Conservation (phyloP, 2,329 filamentous ascomycete genomes). For the Cercospora sp. region DNA sequence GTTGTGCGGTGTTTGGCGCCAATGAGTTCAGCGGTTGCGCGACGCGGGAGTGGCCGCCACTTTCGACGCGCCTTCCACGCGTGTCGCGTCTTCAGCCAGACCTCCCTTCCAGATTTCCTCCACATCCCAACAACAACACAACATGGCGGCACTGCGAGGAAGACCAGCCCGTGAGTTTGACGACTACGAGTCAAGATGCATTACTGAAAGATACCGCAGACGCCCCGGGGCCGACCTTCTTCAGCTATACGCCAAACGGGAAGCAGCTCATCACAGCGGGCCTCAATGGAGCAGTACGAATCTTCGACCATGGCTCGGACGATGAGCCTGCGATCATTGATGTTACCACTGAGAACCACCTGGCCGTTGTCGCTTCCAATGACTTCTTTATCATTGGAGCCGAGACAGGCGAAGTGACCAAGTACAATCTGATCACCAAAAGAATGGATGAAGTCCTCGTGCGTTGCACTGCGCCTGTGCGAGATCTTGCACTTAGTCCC, state of each 20-base stretch:
- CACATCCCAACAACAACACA: slow-evolving; percentile 3
- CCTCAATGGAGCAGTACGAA: slow-evolving; percentile 87
- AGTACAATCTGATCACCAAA: slow-evolving; percentile 77
- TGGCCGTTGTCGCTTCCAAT: slow-evolving; percentile 73
- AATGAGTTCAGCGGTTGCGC: slow-evolving; percentile 1
- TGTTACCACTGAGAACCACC: slow-evolving; percentile 83
- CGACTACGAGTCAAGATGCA: not conserved
- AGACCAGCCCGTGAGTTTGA: slow-evolving; percentile 57
- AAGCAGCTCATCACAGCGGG: slow-evolving; percentile 85
- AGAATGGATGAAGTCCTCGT: slow-evolving; percentile 78
- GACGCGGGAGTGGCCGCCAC: not conserved
- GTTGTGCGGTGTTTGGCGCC: slow-evolving; percentile 6
- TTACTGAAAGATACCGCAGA: slow-evolving; percentile 49
- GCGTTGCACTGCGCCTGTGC: slow-evolving; percentile 79
- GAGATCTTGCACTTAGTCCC: slow-evolving; percentile 79
- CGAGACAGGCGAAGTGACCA: slow-evolving; percentile 93
- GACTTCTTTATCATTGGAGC: slow-evolving; percentile 85
- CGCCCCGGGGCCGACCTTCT: slow-evolving; percentile 80
- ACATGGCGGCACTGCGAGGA: slow-evolving; percentile 54
- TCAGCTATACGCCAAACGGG: slow-evolving; percentile 88
- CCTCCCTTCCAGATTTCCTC: not conserved
- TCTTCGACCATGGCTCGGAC: slow-evolving; percentile 88
- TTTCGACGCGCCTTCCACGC: slow-evolving; percentile 14
- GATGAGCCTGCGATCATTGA: slow-evolving; percentile 92
- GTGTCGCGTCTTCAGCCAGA: slow-evolving; percentile 1